Base-by-base conservation (phyloP, 495 filamentous ascomycete genomes). In the Penicillium macrosclerotiorum region DNA sequence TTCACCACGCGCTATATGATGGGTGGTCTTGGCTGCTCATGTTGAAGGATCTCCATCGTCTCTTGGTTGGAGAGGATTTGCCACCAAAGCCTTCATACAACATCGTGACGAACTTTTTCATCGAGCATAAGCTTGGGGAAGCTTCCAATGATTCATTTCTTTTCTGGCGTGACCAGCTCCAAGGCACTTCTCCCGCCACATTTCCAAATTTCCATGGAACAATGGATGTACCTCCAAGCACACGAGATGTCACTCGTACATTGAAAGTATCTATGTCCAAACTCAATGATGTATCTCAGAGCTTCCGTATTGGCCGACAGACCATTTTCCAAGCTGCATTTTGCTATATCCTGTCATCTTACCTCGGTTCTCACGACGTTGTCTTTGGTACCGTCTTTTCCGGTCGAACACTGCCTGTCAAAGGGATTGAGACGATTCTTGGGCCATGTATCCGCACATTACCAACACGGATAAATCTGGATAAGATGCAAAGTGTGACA, bases 1-100 rank as follows among this genome's bases (percentile, higher is more conserved):
- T 92, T 4, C 89, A 90, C 49, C 89, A 94, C 64, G 79, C 84
- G 0, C 57, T 91, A 0, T 93, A 93, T 52, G 89, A 94, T 55
- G 89, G 87, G 5, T 94, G 89, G 89, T 88, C 85, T 4, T 74
- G 87, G 55, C 88, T 92, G 41, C 62, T 89, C 24, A 60, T 93
- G 0, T 55, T 89, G 16, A 65, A 71, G 3, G 86, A 92, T 54
- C 69, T 94, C 2, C 59, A 71, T 43, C 42, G 30, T 6, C 57
- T 66, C 23, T 64, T 79, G 39, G 38, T 40, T 3, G 39, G 42
- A 24, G 40, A 55, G 6, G 40, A 44, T 6, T 35, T 56, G 16
- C 22, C 47, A 8, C 30, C 50, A 7, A 23, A 50, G 45, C 5
- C 52, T 81, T 3, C 57, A 72, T 39, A 51, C 31, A 19, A 40